Percentiles rank a stretch among this genome's conserved stretches.
Evolutionary conservation across 169 alveolate genomes (phyloP).

Genomic region (Plasmodium knowlesi): DNA sequence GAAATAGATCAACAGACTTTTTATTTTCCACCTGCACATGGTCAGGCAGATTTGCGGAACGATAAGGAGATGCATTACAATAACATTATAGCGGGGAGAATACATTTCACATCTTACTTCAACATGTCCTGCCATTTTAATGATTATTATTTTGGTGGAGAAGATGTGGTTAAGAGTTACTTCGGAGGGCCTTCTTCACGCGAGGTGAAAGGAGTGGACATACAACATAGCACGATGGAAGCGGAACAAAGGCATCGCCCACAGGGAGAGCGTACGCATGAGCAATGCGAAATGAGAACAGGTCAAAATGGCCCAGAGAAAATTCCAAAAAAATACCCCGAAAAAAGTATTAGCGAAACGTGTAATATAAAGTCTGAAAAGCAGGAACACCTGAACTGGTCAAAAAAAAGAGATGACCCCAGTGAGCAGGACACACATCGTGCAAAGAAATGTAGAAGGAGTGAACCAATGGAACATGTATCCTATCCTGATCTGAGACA

Average conservation of each 20-base stretch:
- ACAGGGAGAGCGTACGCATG: neutral
- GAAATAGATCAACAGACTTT: neutral
- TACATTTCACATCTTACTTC: slow-evolving; percentile 54
- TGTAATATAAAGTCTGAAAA: neutral
- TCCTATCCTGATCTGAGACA: neutral
- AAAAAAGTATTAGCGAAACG: neutral
- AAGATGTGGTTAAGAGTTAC: neutral
- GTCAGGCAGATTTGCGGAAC: neutral
- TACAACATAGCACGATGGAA: neutral
- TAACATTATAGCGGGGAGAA: slow-evolving; percentile 34
- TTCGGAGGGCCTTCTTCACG: neutral
- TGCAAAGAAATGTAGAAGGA: neutral
- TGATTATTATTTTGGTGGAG: neutral
- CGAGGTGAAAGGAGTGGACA: neutral
- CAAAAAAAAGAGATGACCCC: neutral
- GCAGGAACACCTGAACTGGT: neutral
- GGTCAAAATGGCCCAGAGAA: neutral
- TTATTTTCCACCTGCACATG: neutral
- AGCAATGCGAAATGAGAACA: neutral
- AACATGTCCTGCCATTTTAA: slow-evolving; percentile 55
- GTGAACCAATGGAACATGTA: neutral
- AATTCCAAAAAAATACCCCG: neutral
- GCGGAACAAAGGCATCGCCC: neutral
- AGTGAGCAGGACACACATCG: neutral
- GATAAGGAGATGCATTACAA: neutral